Base-by-base conservation (phyloP, 2,329 filamentous ascomycete species). In the Cladosporium phlei region DNA sequence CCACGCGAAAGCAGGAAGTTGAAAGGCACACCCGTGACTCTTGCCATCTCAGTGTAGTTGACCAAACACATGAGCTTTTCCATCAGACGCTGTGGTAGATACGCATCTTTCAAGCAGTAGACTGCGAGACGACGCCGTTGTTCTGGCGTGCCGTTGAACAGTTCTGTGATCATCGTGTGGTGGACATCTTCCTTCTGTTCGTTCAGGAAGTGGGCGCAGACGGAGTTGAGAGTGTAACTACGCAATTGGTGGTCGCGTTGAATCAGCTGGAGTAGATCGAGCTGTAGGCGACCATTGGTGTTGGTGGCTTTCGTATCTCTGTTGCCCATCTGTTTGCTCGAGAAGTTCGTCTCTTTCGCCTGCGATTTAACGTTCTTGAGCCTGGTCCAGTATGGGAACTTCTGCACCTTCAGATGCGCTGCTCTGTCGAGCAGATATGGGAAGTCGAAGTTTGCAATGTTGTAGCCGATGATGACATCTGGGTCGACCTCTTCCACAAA, bases 161-260 rank as follows among this genome's bases (percentile, higher is more conserved):
- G 72, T 62, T 97, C 94, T 0, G 94, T 98, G 59, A 98, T 98
- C 89, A 98, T 98, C 2, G 90, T 96, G 69, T 98, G 84, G 62
- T 98, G 93, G 2, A 98, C 93, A 67, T 98, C 93, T 69, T 98
- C 93, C 64, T 98, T 98, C 64, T 98, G 93, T 65, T 98, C 93
- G 37, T 89, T 89, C 19, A 98, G 67, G 61, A 98, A 98, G 54
- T 98, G 86, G 4, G 93, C 86, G 55, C 83, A 95, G 5, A 98
- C 93, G 1, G 93, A 95, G 66, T 98, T 98, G 21, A 98, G 76
- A 0, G 93, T 98, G 65, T 98, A 98, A 69, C 91, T 97, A 73
- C 93, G 80, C 25, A 98, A 74, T 14, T 98, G 93, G 58, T 98
- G 83, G 60, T 98, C 94, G 57, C 94, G 79, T 66, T 98, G 93